Base-by-base conservation (phyloP, 331 rosid genomes). In the Pyracantha coccinea region DNA sequence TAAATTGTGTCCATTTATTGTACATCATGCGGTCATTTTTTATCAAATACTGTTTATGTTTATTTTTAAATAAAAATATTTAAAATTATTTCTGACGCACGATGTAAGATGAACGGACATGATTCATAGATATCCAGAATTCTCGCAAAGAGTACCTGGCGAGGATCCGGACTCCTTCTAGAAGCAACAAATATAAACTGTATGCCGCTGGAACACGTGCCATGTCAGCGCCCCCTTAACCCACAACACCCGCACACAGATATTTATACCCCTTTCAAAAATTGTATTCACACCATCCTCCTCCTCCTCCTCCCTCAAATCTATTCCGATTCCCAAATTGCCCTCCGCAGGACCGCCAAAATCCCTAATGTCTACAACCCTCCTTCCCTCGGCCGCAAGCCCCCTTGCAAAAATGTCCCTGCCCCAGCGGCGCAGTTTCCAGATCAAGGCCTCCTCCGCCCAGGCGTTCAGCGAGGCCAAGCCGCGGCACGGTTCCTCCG, bases 311-410 rank as follows among this genome's bases (percentile, higher is more conserved):
- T 21, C 14, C 17, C 11, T 8, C 4, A 50, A 17, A 50, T 35
- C 55, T 11, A 25, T 8, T 45, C 11, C 41, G 0, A 50, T 13
- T n/a, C 68, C 69, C 73, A 63, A 50, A 50, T 29, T 45, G 14
- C 63, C 71, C 47, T 13, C 20, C 13, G 2, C 12, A 1, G 45
- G 31, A 9, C 28, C 14, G 23, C 29, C n/a, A 29, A 52, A 7
- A 23, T 47, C 57, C 21, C 47, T 75, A 32, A 91, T 91, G 93
- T 21, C 77, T 19, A 47, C 68, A 44, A 60, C 88, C 54, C 74
- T 82, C 29, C 52, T 65, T 2, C 31, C 84, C 71, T 6, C 45
- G 54, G 53, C 33, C 79, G 66, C 75, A 60, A 2, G 69, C 24
- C 62, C 72, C 33, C 16, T 38, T 7, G 27, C 61, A 3, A 14